These are phyloP conservation scores for Lactarius sanguifluus DNA, from an alignment of 768 basidiomycete species.

Conservation along the genomic window DNA sequence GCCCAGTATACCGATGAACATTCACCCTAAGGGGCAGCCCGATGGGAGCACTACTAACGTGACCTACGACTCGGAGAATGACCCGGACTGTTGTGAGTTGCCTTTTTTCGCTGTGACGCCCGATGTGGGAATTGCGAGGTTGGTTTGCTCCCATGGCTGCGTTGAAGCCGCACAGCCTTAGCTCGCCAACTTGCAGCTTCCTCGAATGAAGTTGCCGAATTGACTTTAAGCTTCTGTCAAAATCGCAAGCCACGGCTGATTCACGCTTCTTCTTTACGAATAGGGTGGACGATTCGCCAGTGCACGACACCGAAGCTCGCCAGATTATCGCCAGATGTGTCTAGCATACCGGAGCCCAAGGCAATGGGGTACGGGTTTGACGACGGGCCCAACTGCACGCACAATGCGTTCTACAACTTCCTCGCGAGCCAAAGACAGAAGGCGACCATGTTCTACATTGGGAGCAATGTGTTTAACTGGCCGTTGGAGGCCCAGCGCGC, in stretches of 20 bases:
- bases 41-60: constrained; percentile 9
- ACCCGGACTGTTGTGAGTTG: constrained; percentile 28
- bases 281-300: constrained; percentile 45
- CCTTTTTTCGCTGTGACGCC: background rate
- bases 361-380: constrained; percentile 63
- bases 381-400: constrained; percentile 64
- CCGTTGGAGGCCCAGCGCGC: constrained; percentile 56
- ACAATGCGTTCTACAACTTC: constrained; percentile 61
- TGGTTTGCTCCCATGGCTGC: background rate
- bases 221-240: background rate
- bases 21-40: constrained; percentile 39
- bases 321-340: constrained; percentile 46
- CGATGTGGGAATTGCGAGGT: background rate
- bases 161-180: background rate
- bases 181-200: background rate
- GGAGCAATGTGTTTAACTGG: constrained; percentile 56
- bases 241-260: background rate
- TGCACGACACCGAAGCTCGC: constrained; percentile 50
- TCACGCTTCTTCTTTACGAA: background rate
- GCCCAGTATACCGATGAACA: constrained; percentile 45
- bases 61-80: constrained; percentile 25
- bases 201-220: background rate
- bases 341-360: constrained; percentile 53
- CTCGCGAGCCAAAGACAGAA: constrained; percentile 53
- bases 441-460: constrained; percentile 65